Base-by-base conservation (phyloP, 495 filamentous ascomycete species). In the Lasiosphaeriaceae sp. region DNA sequence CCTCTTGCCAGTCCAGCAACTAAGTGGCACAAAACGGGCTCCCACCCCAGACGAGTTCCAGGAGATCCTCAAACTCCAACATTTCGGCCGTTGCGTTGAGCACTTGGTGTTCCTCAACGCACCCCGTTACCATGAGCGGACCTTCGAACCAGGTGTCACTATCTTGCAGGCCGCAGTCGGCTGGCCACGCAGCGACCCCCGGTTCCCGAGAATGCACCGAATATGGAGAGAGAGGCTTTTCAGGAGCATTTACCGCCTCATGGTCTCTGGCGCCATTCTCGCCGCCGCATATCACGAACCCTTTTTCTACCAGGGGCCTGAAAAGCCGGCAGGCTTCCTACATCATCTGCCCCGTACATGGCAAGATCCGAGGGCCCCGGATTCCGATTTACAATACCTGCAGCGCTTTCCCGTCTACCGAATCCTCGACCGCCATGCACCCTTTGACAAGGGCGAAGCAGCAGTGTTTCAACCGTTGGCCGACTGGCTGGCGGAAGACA, bases 81-180 rank as follows among this genome's bases (percentile, higher is more conserved):
- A 52, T 29, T 37, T 52, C 2, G 24, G 49, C 34, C 26, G 34
- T 29, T 52, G 49, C 49, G 34, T 52, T 8, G 49, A 52, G 8
- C 49, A 39, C n/a, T 16, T 52, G 14, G 20, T 22, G 3, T 17
- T 52, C 29, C 11, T 52, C 49, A 52, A 39, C 21, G 11, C 48
- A 21, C 21, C 14, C 22, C 12, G 9, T 11, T 2, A 7, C 26
- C n/a, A 17, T 9, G 1, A 17, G 14, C 21, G 9, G 11, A 24
- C 17, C 17, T 14, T 17, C 21, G 22, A 21, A 19, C 22, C 2
- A 0, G 48, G 2, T 14, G 14, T 6, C 4, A 50, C 48, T 8
- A 19, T 50, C 21, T 20, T 50, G 14, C 21, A 52, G 49, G 34
- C 34, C 2, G 24, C 29, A 17, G 49, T 52, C 14, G 49, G 49